Base-by-base conservation (phyloP, 805 yeast species). In the Yarrowia divulgata region DNA sequence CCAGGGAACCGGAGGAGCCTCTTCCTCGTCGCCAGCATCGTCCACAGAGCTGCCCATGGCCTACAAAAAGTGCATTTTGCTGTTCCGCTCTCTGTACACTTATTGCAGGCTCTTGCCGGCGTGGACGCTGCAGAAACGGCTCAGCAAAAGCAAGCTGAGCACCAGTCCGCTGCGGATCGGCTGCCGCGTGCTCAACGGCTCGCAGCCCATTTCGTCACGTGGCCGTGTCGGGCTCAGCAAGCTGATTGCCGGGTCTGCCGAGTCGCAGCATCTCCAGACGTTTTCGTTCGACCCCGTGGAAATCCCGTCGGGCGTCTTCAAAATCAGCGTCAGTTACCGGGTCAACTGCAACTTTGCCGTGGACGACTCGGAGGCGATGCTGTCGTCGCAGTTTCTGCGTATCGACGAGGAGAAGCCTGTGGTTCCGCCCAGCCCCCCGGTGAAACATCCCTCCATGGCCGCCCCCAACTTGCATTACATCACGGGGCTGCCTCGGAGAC, bases 161-260 rank as follows among this genome's bases (percentile, higher is more conserved):
- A 77, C 76, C 54, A 71, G 80, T 0, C 80, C 83, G 7, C 77
- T 88, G 69, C 77, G 77, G 52, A 78, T 93, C 1, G 86, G 87
- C 7, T 85, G 89, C 62, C 83, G 91, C 12, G 73, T 80, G 14
- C 75, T 90, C 40, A 93, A 93, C 76, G 97, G 97, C 0, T 85
- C 88, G 16, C 85, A 87, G 72, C 89, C 95, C 0, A 90, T 93
- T 37, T 82, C 88, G 12, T 89, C 96, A 0, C 88, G 88, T 75
- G 97, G 97, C 2, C 81, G 98, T 71, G 85, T 93, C 32, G 98
- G 98, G 0, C 82, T 94, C 68, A 48, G 57, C 68, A 89, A 90
- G 76, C 80, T 88, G 4, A 83, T 89, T 2, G 83, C 87, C 13
- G 73, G 71, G 12, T 23, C 43, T 13, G 32, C 60, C 7, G 29